These are phyloP conservation scores for Plantago elongata DNA, from an alignment of 257 asterid genomes.

Conservation along the genomic window DNA sequence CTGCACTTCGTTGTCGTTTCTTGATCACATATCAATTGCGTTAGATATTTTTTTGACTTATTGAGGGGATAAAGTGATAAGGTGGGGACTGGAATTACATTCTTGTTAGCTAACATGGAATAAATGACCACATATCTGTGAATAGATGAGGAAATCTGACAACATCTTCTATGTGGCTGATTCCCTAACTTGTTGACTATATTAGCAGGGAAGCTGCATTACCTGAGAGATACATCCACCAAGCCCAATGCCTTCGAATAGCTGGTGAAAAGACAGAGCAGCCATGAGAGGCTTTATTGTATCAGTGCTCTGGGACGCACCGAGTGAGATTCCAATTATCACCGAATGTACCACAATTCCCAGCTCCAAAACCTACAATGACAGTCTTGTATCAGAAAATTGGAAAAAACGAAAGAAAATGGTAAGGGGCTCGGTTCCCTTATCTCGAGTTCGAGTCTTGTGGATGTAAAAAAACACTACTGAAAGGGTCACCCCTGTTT, in stretches of 20 bases:
- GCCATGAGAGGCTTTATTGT: conserved; percentile 44
- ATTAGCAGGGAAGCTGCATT: neutral
- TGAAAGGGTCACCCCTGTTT: neutral
- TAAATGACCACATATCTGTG: conserved; percentile 20
- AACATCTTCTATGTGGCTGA: conserved; percentile 25
- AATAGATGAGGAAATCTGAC: conserved; percentile 27
- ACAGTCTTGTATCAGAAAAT: conserved; percentile 3
- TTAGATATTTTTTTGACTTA: neutral
- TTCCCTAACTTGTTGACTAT: conserved; percentile 21
- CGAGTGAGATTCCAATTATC: conserved; percentile 53
- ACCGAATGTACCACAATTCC: conserved; percentile 61
- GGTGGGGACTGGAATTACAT: conserved; percentile 31
- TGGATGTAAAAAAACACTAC: too few relatives aligned
- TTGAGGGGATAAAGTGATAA: conserved; percentile 8
- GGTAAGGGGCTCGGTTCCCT: too few relatives aligned
- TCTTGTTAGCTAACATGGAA: conserved; percentile 21
- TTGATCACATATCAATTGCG: neutral
- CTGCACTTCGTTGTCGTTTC: too few relatives aligned
- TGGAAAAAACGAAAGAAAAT: conserved; percentile 24
- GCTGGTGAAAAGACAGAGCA: conserved; percentile 58
- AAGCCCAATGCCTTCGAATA: conserved; percentile 68
- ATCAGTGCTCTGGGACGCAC: conserved; percentile 37
- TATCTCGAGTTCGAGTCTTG: too few relatives aligned
- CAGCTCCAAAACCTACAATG: conserved; percentile 49
- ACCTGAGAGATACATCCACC: conserved; percentile 71